Percentiles rank a stretch among this genome's conserved stretches.
phyloP scores from a whole-genome alignment of 345 rosid genomes.

The Bruguiera sexangula region DNA sequence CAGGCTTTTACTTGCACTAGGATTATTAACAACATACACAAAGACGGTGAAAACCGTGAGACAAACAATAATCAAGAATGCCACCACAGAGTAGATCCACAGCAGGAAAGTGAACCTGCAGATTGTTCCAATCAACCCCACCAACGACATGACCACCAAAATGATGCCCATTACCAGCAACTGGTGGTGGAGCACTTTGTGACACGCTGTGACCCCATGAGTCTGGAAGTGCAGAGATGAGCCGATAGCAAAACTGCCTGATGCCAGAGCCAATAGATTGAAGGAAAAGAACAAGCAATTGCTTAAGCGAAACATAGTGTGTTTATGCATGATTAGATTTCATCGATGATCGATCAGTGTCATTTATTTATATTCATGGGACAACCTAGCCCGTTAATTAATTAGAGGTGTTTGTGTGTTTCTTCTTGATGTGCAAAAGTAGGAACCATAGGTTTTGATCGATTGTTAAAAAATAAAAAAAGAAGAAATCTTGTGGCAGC shows the following conservation, averaged over 20 bases:
- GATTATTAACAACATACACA: conserved; percentile 27
- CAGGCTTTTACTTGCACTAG: conserved; percentile 18
- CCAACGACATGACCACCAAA: conserved; percentile 17
- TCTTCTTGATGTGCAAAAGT: no score
- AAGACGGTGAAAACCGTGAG: conserved; percentile 23
- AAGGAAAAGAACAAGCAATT: not conserved
- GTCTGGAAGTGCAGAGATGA: conserved; percentile 12
- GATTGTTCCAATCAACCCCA: conserved; percentile 32
- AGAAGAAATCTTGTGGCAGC: no score
- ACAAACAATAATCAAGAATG: conserved; percentile 25
- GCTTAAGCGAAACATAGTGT: not conserved
- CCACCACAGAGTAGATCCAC: conserved; percentile 18
- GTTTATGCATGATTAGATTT: not conserved
- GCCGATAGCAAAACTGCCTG: not conserved
- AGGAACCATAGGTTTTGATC: no score
- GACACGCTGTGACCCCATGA: conserved; percentile 21
- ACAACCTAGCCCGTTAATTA: no score
- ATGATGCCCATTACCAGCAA: conserved; percentile 22
- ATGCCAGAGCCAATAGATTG: not conserved
- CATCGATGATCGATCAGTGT: no score
- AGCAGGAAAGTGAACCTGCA: conserved; percentile 18
- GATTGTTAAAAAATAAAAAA: no score
- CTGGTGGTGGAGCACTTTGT: conserved; percentile 23
- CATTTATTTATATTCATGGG: no score
- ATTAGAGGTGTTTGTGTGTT: no score